These are phyloP conservation scores for Psidium guajava DNA, from an alignment of 345 rosid species.

Conservation along the genomic window DNA sequence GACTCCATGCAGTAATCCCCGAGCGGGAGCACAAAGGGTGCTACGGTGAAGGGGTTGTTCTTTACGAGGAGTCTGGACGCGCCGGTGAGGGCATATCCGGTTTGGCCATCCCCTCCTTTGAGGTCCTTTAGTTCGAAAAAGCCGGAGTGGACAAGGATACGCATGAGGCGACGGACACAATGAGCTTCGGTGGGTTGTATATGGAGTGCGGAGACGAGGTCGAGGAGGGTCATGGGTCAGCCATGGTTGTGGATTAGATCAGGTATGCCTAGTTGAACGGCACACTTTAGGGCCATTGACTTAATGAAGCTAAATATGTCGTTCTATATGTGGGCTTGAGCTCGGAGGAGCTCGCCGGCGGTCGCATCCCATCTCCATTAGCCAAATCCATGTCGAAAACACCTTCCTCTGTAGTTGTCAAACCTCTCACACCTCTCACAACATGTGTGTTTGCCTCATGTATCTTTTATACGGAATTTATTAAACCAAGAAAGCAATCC, in stretches of 20 bases:
- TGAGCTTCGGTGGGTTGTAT: conserved; percentile 9
- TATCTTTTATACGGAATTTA: background rate
- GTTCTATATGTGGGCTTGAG: conserved; percentile 23
- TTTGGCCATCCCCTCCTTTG: background rate
- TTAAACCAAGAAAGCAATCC: background rate
- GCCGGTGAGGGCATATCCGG: conserved; percentile 9
- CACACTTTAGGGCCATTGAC: conserved; percentile 29
- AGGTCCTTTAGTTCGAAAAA: conserved; percentile 7
- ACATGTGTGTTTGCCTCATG: background rate
- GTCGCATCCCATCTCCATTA: background rate
- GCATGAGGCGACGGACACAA: conserved; percentile 19
- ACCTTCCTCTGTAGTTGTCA: background rate
- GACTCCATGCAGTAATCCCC: conserved; percentile 4
- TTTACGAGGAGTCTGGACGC: conserved; percentile 11
- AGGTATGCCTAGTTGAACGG: conserved; percentile 25
- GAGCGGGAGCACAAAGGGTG: background rate
- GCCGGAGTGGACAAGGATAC: conserved; percentile 20
- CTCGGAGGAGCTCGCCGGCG: conserved; percentile 1
- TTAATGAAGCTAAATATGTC: conserved; percentile 2
- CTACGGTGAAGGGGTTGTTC: background rate
- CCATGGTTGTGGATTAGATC: conserved; percentile 28
- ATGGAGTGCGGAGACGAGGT: conserved; percentile 5
- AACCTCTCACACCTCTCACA: background rate
- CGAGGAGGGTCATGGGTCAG: conserved; percentile 16
- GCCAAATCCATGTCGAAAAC: background rate